Percentiles rank a stretch among this genome's conserved stretches.
phyloP scores from a whole-genome alignment of 2,329 filamentous ascomycete genomes.

The Westerdykella ornata region DNA sequence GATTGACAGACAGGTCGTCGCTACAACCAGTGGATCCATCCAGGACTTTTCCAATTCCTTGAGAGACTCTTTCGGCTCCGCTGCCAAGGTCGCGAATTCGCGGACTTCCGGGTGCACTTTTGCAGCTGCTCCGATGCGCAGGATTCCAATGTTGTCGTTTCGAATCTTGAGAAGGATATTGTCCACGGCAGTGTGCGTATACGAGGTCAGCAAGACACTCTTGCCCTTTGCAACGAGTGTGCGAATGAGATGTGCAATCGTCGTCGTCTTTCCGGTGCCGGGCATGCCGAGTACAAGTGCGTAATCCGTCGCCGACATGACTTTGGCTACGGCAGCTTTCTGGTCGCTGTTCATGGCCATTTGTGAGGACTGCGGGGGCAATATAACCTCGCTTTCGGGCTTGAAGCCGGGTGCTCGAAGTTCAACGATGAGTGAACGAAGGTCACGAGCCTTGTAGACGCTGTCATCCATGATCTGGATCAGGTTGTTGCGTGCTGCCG shows the following conservation, averaged over 20 bases:
- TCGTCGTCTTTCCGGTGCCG: conserved; percentile 95
- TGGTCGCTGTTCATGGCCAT: conserved; percentile 81
- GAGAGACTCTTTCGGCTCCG: conserved; percentile 65
- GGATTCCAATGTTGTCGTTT: conserved; percentile 65
- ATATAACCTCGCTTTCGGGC: conserved; percentile 56
- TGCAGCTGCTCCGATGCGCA: conserved; percentile 76
- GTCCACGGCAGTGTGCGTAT: conserved; percentile 96
- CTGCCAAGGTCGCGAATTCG: conserved; percentile 73
- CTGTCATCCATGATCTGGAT: conserved; percentile 84
- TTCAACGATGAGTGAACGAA: conserved; percentile 76
- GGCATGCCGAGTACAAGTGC: conserved; percentile 98
- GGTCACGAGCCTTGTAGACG: conserved; percentile 61
- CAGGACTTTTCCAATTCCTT: conserved; percentile 79
- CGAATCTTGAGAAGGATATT: conserved; percentile 93
- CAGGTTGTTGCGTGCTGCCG: conserved; percentile 86
- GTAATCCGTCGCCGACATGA: conserved; percentile 93
- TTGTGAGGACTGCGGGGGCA: conserved; percentile 49
- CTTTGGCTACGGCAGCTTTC: conserved; percentile 77
- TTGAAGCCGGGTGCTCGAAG: conserved; percentile 68
- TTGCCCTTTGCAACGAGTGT: conserved; percentile 84
- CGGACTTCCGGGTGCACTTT: conserved; percentile 87
- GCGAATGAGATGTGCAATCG: conserved; percentile 93
- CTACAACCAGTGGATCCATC: conserved; percentile 81
- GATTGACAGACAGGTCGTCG: conserved; percentile 89
- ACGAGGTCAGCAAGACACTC: conserved; percentile 86